phyloP scores from a whole-genome alignment of 1,284 basidiomycete species.

The Tausonia pullulans region DNA sequence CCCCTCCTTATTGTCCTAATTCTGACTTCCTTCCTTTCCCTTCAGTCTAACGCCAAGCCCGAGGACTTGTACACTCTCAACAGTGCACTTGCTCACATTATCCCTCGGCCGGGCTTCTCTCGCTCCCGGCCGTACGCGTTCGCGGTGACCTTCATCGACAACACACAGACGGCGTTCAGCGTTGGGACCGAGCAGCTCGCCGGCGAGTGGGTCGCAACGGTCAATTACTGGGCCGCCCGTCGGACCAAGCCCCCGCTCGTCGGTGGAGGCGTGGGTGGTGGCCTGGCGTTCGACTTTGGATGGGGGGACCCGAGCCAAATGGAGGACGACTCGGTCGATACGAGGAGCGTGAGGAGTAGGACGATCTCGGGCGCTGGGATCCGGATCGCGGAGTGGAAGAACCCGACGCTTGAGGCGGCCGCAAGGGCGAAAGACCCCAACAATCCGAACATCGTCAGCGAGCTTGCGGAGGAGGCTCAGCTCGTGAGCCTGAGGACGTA shows the following conservation, averaged over 20 bases:
- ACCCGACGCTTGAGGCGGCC: no score
- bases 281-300: constrained; percentile 58
- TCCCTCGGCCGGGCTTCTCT: constrained; percentile 87
- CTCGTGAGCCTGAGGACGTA: constrained; percentile 74
- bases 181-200: constrained; percentile 95
- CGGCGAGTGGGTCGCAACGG: constrained; percentile 94
- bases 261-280: constrained; percentile 54
- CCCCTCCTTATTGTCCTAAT: constrained; percentile 10
- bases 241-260: constrained; percentile 84
- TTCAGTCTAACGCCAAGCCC: constrained; percentile 63
- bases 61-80: constrained; percentile 71
- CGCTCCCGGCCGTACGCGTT: constrained; percentile 83
- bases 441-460: constrained; percentile 50
- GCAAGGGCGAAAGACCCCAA: no score
- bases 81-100: constrained; percentile 74
- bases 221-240: constrained; percentile 97
- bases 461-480: constrained; percentile 84
- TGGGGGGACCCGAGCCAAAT: constrained; percentile 60
- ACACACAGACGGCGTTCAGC: constrained; percentile 90
- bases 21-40: not conserved
- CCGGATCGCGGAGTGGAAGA: constrained; percentile 82
- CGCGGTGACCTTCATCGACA: constrained; percentile 79
- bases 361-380: not conserved
- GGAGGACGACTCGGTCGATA: constrained; percentile 44
- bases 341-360: constrained; percentile 42